Conservation (phyloP, 2,329 filamentous ascomycete genomes). For the Neobulgaria alba region DNA sequence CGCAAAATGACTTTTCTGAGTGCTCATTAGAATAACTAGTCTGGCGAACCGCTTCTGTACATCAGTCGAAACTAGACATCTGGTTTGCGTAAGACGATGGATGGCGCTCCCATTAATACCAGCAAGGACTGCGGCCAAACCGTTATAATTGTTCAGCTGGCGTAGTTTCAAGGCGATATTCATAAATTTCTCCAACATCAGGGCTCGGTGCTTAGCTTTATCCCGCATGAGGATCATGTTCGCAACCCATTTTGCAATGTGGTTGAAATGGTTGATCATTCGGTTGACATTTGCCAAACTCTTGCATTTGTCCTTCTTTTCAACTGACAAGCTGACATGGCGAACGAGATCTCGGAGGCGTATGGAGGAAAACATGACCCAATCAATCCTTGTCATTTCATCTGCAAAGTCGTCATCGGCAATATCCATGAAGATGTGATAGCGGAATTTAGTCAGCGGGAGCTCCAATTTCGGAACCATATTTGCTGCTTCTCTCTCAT, state of each 20-base stretch:
- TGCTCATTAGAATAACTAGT: conserved; percentile 85
- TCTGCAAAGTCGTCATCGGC: conserved; percentile 78
- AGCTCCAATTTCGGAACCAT: conserved; percentile 63
- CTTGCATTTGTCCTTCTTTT: conserved; percentile 66
- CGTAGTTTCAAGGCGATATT: conserved; percentile 76
- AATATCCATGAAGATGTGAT: conserved; percentile 82
- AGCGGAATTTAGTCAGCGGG: conserved; percentile 74
- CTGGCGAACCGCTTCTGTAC: conserved; percentile 80
- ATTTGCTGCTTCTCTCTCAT: conserved; percentile 66
- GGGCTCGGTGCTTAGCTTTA: conserved; percentile 89
- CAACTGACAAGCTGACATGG: conserved; percentile 68
- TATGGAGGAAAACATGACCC: conserved; percentile 96
- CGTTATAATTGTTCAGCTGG: conserved; percentile 94
- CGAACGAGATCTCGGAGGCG: conserved; percentile 87
- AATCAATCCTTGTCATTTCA: conserved; percentile 92
- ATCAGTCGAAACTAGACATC: conserved; percentile 61
- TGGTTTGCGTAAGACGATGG: conserved; percentile 72
- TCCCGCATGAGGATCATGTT: conserved; percentile 83
- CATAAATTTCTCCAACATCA: conserved; percentile 95
- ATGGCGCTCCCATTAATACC: conserved; percentile 85
- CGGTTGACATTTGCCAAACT: conserved; percentile 81
- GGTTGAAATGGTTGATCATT: conserved; percentile 90
- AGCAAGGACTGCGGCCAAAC: conserved; percentile 85
- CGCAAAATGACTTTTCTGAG: conserved; percentile 84
- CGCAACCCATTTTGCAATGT: conserved; percentile 72